These are phyloP conservation scores for Urostyla sp. DNA, from an alignment of 73 alveolate genomes.

Conservation along the genomic window DNA sequence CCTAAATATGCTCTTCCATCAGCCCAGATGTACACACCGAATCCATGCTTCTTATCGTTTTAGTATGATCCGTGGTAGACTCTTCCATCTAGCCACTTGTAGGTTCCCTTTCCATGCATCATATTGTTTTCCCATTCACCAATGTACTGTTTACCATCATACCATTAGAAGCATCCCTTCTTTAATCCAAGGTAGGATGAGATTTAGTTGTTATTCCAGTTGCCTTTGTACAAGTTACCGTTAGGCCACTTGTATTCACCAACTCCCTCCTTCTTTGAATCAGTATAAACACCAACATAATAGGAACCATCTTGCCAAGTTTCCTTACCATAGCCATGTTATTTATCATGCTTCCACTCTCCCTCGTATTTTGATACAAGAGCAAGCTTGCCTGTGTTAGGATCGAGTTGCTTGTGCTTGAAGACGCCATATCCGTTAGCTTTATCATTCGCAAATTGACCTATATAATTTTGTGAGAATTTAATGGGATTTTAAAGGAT, in stretches of 20 bases:
- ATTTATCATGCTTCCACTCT: slow-evolving; percentile 75
- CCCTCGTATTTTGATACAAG: slow-evolving; percentile 73
- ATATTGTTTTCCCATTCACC: slow-evolving; percentile 77
- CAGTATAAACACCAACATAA: slow-evolving; percentile 77
- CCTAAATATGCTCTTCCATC: slow-evolving; percentile 83
- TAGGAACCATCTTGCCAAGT: slow-evolving; percentile 85
- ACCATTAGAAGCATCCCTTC: slow-evolving; percentile 78
- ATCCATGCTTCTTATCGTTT: slow-evolving; percentile 73
- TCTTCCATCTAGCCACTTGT: slow-evolving; percentile 78
- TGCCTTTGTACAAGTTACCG: slow-evolving; percentile 79
- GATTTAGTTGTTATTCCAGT: slow-evolving; percentile 76
- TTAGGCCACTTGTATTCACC: slow-evolving; percentile 78
- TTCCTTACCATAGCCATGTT: slow-evolving; percentile 78
- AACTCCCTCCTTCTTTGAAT: slow-evolving; percentile 83
- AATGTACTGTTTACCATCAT: slow-evolving; percentile 74
- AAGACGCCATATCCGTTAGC: slow-evolving; percentile 82
- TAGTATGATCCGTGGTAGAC: slow-evolving; percentile 69
- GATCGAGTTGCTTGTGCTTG: too few relatives aligned
- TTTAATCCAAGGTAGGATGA: too few relatives aligned
- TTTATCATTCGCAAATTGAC: slow-evolving; percentile 76
- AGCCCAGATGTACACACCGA: slow-evolving; percentile 74
- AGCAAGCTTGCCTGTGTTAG: too few relatives aligned
- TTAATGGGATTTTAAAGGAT: slow-evolving; percentile 2
- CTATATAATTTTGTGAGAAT: slow-evolving; percentile 45
- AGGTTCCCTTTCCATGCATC: slow-evolving; percentile 78